These are phyloP conservation scores for Debaryomyces castellii DNA, from an alignment of 805 yeast genomes.

Conservation along the genomic window DNA sequence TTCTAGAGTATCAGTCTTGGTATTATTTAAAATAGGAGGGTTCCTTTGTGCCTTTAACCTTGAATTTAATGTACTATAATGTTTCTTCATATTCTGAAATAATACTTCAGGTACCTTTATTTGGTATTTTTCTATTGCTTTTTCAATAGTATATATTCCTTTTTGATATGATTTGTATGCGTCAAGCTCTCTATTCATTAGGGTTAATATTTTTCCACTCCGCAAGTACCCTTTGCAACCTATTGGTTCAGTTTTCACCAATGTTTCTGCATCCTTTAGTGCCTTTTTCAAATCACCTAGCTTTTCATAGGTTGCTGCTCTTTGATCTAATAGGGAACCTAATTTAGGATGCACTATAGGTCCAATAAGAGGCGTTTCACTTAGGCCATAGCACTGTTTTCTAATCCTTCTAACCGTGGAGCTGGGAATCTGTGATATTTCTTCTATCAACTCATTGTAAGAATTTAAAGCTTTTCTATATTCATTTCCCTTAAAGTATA, in stretches of 20 bases:
- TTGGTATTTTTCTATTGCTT: constrained; percentile 23
- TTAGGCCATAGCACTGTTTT: constrained; percentile 15
- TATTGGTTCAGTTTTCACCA: constrained; percentile 40
- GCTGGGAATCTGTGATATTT: constrained; percentile 14
- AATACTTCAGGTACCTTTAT: constrained; percentile 33
- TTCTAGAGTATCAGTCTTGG: not conserved
- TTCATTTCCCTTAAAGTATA: constrained; percentile 29
- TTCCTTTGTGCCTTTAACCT: constrained; percentile 14
- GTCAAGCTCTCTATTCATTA: constrained; percentile 23
- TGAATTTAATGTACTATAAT: constrained; percentile 21
- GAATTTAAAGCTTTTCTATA: constrained; percentile 25
- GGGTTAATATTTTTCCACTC: constrained; percentile 33
- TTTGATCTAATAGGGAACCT: constrained; percentile 38
- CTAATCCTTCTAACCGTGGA: constrained; percentile 17
- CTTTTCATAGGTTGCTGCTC: constrained; percentile 52
- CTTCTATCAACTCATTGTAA: constrained; percentile 24
- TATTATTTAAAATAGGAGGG: not conserved
- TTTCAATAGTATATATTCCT: constrained; percentile 38
- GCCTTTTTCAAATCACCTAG: constrained; percentile 31
- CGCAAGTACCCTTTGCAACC: constrained; percentile 52
- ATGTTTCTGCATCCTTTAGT: constrained; percentile 33
- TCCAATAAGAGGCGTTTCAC: constrained; percentile 27
- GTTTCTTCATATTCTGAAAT: constrained; percentile 21
- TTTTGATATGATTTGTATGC: constrained; percentile 35
- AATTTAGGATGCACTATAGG: constrained; percentile 35